A percentile compares a stretch with the other conserved stretches of the same genome.
phyloP scores from a whole-genome alignment of 495 filamentous ascomycete genomes.

The Penicillium macrosclerotiorum region DNA sequence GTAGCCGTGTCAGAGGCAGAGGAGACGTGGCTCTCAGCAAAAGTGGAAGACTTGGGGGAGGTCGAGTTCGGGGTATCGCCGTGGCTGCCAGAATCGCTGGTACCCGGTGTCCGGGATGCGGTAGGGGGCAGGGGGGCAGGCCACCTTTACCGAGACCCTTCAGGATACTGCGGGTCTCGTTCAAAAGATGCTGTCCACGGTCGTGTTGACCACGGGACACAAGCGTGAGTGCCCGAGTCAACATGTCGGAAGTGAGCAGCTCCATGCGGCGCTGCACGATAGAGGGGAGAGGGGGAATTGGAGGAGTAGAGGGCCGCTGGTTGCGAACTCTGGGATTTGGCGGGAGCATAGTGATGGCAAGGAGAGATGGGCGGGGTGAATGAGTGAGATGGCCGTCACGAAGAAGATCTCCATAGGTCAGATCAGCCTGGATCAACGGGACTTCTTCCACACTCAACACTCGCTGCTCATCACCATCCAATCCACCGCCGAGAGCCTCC shows the following conservation, averaged over 20 bases:
- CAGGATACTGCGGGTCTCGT: conserved; percentile 91
- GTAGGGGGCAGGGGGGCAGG: conserved; percentile 82
- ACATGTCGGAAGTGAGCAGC: conserved; percentile 95
- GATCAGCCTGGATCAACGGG: conserved; percentile 91
- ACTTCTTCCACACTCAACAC: conserved; percentile 89
- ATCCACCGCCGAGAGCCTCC: conserved; percentile 88
- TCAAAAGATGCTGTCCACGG: conserved; percentile 84
- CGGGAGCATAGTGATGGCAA: conserved; percentile 99
- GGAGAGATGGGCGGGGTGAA: conserved; percentile 80
- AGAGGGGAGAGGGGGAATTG: conserved; percentile 92
- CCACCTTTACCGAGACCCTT: conserved; percentile 95
- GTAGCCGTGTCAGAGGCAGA: conserved; percentile 48
- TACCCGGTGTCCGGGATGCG: conserved; percentile 27
- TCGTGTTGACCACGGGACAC: conserved; percentile 92
- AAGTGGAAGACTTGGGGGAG: conserved; percentile 42
- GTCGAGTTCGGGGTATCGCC: conserved; percentile 37
- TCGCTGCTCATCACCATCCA: conserved; percentile 84
- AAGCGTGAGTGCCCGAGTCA: conserved; percentile 86
- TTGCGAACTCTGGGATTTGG: conserved; percentile 58
- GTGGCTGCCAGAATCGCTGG: conserved; percentile 39
- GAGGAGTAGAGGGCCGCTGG: conserved; percentile 66
- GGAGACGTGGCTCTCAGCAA: conserved; percentile 43
- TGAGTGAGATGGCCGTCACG: conserved; percentile 88
- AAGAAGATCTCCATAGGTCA: conserved; percentile 91
- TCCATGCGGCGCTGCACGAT: conserved; percentile 99